Evolutionary conservation across 495 filamentous ascomycete species (phyloP).

Genomic region (Bacidia gigantensis): DNA sequence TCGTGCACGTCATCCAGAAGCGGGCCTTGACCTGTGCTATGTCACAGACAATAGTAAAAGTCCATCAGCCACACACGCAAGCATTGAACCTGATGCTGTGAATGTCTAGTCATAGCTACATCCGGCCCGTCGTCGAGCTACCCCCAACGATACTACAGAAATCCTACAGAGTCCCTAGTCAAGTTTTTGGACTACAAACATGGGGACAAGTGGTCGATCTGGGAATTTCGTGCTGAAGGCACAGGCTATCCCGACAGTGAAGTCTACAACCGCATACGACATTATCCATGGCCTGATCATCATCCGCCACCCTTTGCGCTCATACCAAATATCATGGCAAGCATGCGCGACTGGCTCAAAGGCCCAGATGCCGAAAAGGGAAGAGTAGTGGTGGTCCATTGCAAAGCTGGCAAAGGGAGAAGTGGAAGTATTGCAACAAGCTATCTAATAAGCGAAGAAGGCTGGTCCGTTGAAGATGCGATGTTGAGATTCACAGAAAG

Average conservation of each 20-base stretch:
- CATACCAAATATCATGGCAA: constrained; percentile 74
- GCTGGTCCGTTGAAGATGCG: constrained; percentile 69
- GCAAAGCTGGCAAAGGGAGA: constrained; percentile 91
- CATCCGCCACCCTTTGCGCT: constrained; percentile 88
- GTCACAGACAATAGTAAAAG: constrained; percentile 64
- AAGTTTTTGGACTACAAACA: constrained; percentile 77
- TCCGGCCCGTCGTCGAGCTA: constrained; percentile 82
- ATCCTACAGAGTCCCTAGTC: constrained; percentile 73
- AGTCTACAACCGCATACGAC: constrained; percentile 67
- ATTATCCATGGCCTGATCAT: constrained; percentile 94
- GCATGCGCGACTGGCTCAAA: constrained; percentile 77
- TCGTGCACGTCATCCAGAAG: constrained; percentile 66
- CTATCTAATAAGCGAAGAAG: constrained; percentile 82
- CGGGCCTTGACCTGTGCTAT: constrained; percentile 89
- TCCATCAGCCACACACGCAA: background rate
- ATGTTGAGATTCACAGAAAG: constrained; percentile 71
- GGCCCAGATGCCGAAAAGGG: constrained; percentile 33
- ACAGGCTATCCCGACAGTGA: constrained; percentile 88
- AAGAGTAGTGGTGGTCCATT: constrained; percentile 85
- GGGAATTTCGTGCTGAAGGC: constrained; percentile 94
- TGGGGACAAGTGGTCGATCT: constrained; percentile 74
- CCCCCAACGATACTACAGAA: constrained; percentile 82
- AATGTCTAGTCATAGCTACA: constrained; percentile 45
- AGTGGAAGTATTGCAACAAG: constrained; percentile 79
- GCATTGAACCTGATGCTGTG: background rate